A percentile compares a stretch with the other conserved stretches of the same genome.
phyloP scores from a whole-genome alignment of 176 grass and related monocot genomes.

The Neostapfia colusana region DNA sequence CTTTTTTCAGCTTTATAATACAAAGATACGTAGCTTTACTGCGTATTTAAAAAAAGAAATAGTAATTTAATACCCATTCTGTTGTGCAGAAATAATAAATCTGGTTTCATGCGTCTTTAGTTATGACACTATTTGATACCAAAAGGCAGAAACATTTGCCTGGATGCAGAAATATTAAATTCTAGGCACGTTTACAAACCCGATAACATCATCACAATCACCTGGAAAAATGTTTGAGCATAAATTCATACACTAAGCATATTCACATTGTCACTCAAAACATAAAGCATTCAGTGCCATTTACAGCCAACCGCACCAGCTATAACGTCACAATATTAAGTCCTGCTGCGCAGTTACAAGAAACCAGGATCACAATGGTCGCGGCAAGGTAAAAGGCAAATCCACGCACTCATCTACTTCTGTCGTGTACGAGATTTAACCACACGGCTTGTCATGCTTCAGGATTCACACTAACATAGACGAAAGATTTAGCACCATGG shows the following conservation, averaged over 20 bases:
- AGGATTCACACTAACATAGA: neutral
- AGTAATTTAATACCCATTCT: neutral
- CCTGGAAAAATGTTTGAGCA: neutral
- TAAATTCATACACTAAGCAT: neutral
- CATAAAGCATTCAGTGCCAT: conserved; percentile 5
- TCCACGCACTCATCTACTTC: neutral
- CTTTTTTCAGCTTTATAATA: no score
- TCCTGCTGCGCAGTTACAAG: neutral
- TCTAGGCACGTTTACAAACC: neutral
- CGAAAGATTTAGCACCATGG: neutral
- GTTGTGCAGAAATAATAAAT: neutral
- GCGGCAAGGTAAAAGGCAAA: neutral
- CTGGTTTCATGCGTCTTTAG: neutral
- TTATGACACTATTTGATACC: neutral
- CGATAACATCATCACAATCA: neutral
- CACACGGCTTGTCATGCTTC: neutral
- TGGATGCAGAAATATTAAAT: neutral
- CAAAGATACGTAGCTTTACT: no score
- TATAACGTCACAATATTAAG: neutral
- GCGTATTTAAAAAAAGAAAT: no score
- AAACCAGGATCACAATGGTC: neutral
- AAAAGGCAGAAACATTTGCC: neutral
- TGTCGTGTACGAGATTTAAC: neutral
- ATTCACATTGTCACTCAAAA: conserved; percentile 29
- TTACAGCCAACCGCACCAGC: conserved; percentile 1